phyloP scores from a whole-genome alignment of 2,329 filamentous ascomycete genomes.

The Penicillium corylophilum region DNA sequence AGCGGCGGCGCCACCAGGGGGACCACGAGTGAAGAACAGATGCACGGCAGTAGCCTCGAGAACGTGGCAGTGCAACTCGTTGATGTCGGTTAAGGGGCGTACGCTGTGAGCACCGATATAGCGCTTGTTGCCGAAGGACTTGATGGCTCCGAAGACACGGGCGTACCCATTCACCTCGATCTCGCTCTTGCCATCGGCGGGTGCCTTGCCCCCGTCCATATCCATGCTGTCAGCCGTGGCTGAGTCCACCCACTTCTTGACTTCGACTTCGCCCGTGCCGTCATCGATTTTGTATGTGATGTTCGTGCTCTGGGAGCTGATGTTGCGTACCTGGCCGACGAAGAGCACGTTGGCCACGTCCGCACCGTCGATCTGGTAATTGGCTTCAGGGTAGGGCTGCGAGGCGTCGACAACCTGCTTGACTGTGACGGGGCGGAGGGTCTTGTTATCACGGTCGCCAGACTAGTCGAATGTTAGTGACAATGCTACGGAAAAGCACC shows the following conservation, averaged over 20 bases:
- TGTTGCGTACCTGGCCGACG: constrained; percentile 84
- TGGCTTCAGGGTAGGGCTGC: constrained; percentile 69
- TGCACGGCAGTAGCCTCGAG: constrained; percentile 89
- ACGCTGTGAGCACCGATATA: constrained; percentile 80
- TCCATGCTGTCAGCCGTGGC: constrained; percentile 47
- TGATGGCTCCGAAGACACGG: constrained; percentile 80
- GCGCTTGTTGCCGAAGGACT: constrained; percentile 78
- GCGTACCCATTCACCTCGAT: constrained; percentile 76
- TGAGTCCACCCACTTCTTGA: constrained; percentile 51
- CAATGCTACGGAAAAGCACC: background rate
- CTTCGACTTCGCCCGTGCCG: constrained; percentile 88
- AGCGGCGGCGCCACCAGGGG: constrained; percentile 45
- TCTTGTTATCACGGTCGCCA: constrained; percentile 68
- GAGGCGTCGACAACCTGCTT: constrained; percentile 87
- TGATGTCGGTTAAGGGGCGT: constrained; percentile 76
- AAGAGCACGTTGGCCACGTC: constrained; percentile 77
- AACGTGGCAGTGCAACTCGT: constrained; percentile 90
- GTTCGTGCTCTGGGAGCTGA: constrained; percentile 85
- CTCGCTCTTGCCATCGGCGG: constrained; percentile 52
- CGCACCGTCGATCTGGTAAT: constrained; percentile 79
- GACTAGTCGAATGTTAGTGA: constrained; percentile 5
- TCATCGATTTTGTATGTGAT: constrained; percentile 92
- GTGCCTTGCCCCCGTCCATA: constrained; percentile 39
- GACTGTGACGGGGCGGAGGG: constrained; percentile 88
- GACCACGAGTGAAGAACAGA: constrained; percentile 74